These are phyloP conservation scores for Aspergillus panamensis DNA, from an alignment of 495 filamentous ascomycete genomes.

Conservation along the genomic window DNA sequence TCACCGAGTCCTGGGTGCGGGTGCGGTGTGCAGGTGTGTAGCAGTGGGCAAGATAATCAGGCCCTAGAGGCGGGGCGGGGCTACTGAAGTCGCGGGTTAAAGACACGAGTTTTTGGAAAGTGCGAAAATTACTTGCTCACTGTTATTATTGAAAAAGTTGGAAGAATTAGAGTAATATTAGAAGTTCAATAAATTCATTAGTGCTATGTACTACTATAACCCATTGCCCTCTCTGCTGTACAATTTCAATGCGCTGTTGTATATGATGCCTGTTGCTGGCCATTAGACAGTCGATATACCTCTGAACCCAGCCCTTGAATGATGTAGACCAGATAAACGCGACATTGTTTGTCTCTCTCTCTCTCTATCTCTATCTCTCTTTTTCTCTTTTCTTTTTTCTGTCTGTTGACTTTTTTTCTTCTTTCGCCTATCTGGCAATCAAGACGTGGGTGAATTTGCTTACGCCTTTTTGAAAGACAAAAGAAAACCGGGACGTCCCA, in stretches of 20 bases:
- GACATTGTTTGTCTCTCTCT: not conserved
- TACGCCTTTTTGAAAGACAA: not conserved
- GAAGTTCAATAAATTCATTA: slow-evolving; percentile 8
- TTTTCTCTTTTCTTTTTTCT: not conserved
- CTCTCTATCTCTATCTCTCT: not conserved
- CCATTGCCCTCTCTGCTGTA: slow-evolving; percentile 13
- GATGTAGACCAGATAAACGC: not conserved
- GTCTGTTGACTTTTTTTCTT: not conserved
- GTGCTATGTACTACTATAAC: slow-evolving; percentile 20
- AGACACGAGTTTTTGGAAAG: no score
- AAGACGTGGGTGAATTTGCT: not conserved
- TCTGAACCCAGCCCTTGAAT: not conserved
- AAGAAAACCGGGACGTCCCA: not conserved
- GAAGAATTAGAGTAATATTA: not conserved
- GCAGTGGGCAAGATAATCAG: not conserved
- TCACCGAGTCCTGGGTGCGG: not conserved
- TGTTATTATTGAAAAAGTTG: no score
- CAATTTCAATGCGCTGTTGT: slow-evolving; percentile 7
- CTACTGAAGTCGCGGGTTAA: no score
- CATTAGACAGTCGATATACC: not conserved
- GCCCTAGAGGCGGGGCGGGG: not conserved
- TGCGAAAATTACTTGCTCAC: no score
- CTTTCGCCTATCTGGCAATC: not conserved
- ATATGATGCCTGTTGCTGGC: not conserved
- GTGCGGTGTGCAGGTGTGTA: not conserved